Evolutionary conservation across 306 rosid genomes (phyloP).

Genomic region (Vigna nakashimae): DNA sequence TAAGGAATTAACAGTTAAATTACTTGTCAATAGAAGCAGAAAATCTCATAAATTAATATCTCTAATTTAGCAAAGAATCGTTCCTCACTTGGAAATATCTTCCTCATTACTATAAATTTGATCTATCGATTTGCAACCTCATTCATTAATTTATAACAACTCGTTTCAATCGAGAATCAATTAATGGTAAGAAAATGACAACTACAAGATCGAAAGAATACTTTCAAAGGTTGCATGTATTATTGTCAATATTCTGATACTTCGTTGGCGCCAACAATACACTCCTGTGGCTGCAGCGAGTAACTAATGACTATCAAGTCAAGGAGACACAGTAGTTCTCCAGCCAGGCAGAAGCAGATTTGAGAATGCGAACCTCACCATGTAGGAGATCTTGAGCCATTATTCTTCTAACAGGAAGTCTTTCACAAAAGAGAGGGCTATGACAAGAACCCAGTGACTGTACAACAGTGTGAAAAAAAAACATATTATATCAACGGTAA

Average conservation of each 20-base stretch:
- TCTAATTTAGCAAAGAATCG: no score
- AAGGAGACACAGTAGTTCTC: constrained; percentile 58
- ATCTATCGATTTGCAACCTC: no score
- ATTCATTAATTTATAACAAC: no score
- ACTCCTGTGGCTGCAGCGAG: constrained; percentile 12
- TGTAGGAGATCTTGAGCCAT: constrained; percentile 71
- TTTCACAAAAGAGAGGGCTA: constrained; percentile 41
- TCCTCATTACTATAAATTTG: no score
- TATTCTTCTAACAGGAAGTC: constrained; percentile 46
- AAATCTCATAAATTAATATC: no score
- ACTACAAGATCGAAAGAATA: background rate
- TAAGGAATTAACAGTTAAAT: no score
- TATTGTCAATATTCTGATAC: background rate
- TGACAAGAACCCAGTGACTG: constrained; percentile 53
- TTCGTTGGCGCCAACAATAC: background rate
- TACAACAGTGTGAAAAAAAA: constrained; percentile 26
- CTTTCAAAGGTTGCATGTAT: background rate
- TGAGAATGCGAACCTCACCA: constrained; percentile 73
- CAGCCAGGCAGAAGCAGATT: constrained; percentile 70
- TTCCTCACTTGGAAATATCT: no score
- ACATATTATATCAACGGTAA: background rate
- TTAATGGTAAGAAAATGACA: no score
- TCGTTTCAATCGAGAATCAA: background rate
- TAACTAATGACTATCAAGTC: constrained; percentile 19
- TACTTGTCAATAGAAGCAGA: no score